Evolutionary conservation across 352 stramenopile genomes (phyloP).

Genomic region (Halophytophthora batemanensis): DNA sequence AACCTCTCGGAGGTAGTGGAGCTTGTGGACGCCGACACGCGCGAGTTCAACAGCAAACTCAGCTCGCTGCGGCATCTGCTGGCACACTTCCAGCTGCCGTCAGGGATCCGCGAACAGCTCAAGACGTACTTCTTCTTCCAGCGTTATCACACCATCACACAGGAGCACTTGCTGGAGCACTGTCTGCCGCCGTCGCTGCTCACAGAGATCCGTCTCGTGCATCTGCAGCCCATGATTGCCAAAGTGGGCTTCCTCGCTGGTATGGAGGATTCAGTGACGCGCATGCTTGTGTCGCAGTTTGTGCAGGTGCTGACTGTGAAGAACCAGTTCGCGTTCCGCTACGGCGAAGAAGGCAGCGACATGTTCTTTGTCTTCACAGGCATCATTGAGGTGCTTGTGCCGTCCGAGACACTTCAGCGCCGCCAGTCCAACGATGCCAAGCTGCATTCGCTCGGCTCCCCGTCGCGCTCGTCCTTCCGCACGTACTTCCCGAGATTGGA

Average conservation of each 20-base stretch:
- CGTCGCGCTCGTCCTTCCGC: constrained; percentile 14
- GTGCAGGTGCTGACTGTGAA: constrained; percentile 43
- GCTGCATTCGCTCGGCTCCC: constrained; percentile 7
- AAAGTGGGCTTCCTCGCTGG: constrained; percentile 53
- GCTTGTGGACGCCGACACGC: constrained; percentile 43
- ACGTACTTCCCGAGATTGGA: constrained; percentile 19
- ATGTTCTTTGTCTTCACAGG: constrained; percentile 67
- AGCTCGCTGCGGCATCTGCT: constrained; percentile 52
- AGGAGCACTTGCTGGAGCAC: constrained; percentile 46
- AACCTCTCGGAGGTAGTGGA: constrained; percentile 61
- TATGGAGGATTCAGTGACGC: constrained; percentile 47
- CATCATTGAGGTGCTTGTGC: constrained; percentile 47
- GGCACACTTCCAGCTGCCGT: constrained; percentile 45
- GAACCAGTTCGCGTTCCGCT: constrained; percentile 41
- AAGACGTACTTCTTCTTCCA: constrained; percentile 74
- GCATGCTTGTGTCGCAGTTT: constrained; percentile 58
- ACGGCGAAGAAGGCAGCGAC: constrained; percentile 46
- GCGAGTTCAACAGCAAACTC: constrained; percentile 58
- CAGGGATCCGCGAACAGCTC: constrained; percentile 43
- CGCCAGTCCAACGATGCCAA: constrained; percentile 31
- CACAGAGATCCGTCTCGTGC: constrained; percentile 51
- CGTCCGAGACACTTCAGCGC: constrained; percentile 22
- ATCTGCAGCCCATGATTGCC: constrained; percentile 54
- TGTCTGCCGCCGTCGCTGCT: constrained; percentile 52
- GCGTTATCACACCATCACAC: constrained; percentile 55